phyloP scores from a whole-genome alignment of 495 filamentous ascomycete species.

The Podospora appendiculata region DNA sequence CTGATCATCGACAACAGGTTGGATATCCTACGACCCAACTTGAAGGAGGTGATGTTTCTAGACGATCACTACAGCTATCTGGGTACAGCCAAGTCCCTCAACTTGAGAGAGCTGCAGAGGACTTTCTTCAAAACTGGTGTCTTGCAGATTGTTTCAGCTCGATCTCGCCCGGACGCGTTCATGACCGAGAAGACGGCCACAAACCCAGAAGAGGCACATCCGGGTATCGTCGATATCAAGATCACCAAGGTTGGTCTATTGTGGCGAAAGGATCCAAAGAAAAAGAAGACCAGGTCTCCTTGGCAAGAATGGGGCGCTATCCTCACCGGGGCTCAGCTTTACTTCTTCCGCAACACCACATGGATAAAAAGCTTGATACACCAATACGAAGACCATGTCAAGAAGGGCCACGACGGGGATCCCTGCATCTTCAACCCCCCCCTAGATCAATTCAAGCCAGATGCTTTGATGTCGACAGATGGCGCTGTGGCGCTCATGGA shows the following conservation, averaged over 20 bases:
- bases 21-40: constrained; percentile 68
- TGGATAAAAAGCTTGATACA: constrained; percentile 91
- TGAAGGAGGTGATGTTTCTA: constrained; percentile 85
- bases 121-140: constrained; percentile 86
- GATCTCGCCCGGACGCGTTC: constrained; percentile 91
- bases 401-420: constrained; percentile 52
- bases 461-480: constrained; percentile 84
- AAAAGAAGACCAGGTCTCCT: constrained; percentile 87
- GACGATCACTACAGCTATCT: constrained; percentile 89
- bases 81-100: constrained; percentile 63
- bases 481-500: constrained; percentile 86
- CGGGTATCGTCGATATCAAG: constrained; percentile 94
- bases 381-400: constrained; percentile 74
- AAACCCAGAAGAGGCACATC: constrained; percentile 80
- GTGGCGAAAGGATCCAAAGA: constrained; percentile 93
- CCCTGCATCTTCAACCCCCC: constrained; percentile 86
- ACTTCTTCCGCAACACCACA: constrained; percentile 85
- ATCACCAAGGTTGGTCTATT: constrained; percentile 92
- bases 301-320: constrained; percentile 99
- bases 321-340: constrained; percentile 88
- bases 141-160: constrained; percentile 85
- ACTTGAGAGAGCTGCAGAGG: constrained; percentile 70
- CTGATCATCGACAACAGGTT: constrained; percentile 85
- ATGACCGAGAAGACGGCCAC: constrained; percentile 74
- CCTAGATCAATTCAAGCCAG: constrained; percentile 84